A percentile compares a stretch with the other conserved stretches of the same genome.
phyloP scores from a whole-genome alignment of 2,329 filamentous ascomycete genomes.

The Pestalotiopsis sp. region DNA sequence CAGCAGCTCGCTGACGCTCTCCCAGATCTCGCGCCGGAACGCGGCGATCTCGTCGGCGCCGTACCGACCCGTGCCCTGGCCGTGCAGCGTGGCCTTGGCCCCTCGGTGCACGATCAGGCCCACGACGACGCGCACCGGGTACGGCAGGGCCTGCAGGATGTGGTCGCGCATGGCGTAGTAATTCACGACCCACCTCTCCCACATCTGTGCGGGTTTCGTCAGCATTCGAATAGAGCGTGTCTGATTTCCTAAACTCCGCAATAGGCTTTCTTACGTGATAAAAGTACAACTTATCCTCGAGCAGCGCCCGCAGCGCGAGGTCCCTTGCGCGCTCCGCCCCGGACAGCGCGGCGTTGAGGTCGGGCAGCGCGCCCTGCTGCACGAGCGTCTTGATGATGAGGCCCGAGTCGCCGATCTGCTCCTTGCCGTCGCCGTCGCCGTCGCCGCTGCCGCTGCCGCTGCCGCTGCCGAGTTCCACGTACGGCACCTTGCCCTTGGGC shows the following conservation, averaged over 20 bases:
- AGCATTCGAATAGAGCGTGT: background rate
- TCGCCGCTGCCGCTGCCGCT: too few species aligned
- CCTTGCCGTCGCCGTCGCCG: constrained; percentile 10
- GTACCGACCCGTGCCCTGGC: constrained; percentile 58
- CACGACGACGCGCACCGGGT: constrained; percentile 50
- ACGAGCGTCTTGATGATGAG: constrained; percentile 54
- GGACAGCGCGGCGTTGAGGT: constrained; percentile 49
- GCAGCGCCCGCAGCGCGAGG: constrained; percentile 51
- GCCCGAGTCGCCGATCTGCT: constrained; percentile 49
- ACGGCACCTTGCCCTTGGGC: constrained; percentile 64
- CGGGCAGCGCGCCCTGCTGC: constrained; percentile 39
- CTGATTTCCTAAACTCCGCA: too few species aligned
- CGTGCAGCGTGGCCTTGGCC: constrained; percentile 45
- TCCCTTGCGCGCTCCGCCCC: constrained; percentile 46
- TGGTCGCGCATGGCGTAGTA: constrained; percentile 59
- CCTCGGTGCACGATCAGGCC: constrained; percentile 51
- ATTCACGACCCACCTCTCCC: constrained; percentile 61
- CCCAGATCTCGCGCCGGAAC: constrained; percentile 55
- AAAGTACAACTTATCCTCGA: constrained; percentile 65
- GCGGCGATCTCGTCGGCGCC: constrained; percentile 47
- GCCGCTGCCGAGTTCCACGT: constrained; percentile 41
- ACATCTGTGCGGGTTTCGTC: constrained; percentile 27
- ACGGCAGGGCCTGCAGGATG: constrained; percentile 50
- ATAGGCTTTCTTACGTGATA: constrained; percentile 41
- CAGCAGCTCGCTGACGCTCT: constrained; percentile 47